phyloP scores from a whole-genome alignment of 23 red algal species.

The Gracilaria domingensis region DNA sequence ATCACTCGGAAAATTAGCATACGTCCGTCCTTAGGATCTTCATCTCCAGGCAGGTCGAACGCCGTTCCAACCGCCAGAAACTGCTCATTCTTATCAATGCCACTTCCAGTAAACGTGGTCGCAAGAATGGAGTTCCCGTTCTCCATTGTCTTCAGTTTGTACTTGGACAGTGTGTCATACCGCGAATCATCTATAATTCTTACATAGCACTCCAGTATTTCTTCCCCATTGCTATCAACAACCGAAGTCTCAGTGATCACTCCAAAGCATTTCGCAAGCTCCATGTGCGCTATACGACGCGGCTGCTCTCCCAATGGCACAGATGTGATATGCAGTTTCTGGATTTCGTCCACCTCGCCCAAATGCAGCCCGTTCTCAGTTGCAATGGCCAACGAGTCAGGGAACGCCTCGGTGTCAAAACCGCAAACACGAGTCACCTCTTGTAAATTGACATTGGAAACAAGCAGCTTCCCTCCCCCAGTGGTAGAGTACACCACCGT shows the following conservation, averaged over 20 bases:
- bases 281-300: slow-evolving; percentile 89
- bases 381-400: slow-evolving; percentile 92
- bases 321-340: slow-evolving; percentile 94
- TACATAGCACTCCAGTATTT: slow-evolving; percentile 66
- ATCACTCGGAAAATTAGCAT: slow-evolving; percentile 77
- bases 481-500: slow-evolving; percentile 86
- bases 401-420: slow-evolving; percentile 91
- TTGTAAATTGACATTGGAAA: slow-evolving; percentile 92
- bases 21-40: slow-evolving; percentile 82
- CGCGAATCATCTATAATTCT: slow-evolving; percentile 84
- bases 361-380: slow-evolving; percentile 82
- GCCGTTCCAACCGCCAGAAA: slow-evolving; percentile 93
- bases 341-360: slow-evolving; percentile 96
- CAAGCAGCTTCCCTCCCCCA: slow-evolving; percentile 80
- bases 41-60: slow-evolving; percentile 60
- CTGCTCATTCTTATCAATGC: slow-evolving; percentile 68
- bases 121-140: slow-evolving; percentile 66
- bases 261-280: slow-evolving; percentile 66
- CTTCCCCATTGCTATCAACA: slow-evolving; percentile 63
- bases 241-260: slow-evolving; percentile 76
- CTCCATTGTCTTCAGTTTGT: slow-evolving; percentile 74
- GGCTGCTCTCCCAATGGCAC: slow-evolving; percentile 89
- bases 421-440: slow-evolving; percentile 89
- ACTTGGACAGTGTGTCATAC: slow-evolving; percentile 71
- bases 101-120: slow-evolving; percentile 60